Evolutionary conservation across 108 stramenopile species (phyloP).

Genomic region (Cyclotella atomus): DNA sequence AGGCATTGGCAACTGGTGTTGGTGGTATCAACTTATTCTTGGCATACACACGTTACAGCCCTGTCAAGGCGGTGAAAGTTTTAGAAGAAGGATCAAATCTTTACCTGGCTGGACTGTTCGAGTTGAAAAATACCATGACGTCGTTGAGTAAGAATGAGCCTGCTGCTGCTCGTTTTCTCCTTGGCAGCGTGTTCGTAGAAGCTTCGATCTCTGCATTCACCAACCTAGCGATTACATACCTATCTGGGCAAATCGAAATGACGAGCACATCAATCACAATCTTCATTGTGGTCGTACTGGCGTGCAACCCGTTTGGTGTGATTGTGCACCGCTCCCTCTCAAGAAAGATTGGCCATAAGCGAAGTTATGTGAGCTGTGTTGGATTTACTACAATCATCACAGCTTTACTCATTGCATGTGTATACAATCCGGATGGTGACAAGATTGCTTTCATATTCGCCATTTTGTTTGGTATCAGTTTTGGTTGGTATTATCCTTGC

Average conservation of each 20-base stretch:
- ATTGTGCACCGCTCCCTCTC: conserved; percentile 12
- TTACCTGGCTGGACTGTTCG: conserved; percentile 20
- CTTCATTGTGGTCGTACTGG: conserved; percentile 33
- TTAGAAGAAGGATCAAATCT: conserved; percentile 27
- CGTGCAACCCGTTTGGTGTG: conserved; percentile 27
- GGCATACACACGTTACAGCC: conserved; percentile 23
- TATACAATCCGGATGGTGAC: conserved; percentile 21
- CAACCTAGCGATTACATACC: conserved; percentile 29
- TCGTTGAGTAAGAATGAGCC: conserved; percentile 30
- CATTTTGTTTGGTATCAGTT: conserved; percentile 34
- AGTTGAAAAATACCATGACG: conserved; percentile 9
- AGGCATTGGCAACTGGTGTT: conserved; percentile 21
- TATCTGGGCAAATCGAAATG: conserved; percentile 32
- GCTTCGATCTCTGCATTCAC: conserved; percentile 17
- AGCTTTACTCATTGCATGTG: conserved; percentile 13
- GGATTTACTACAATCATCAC: conserved; percentile 20
- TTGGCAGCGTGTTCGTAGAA: conserved; percentile 17
- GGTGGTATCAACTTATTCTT: conserved; percentile 21
- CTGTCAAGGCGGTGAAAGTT: conserved; percentile 27
- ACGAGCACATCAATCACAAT: conserved; percentile 15
- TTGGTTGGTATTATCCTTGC: conserved; percentile 51
- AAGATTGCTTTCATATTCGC: conserved; percentile 30
- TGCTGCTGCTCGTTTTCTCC: conserved; percentile 14
- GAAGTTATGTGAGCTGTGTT: conserved; percentile 25
- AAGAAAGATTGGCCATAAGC: conserved; percentile 32